These are phyloP conservation scores for Phaeosphaeriaceae sp. DNA, from an alignment of 2,329 filamentous ascomycete genomes.

Conservation along the genomic window DNA sequence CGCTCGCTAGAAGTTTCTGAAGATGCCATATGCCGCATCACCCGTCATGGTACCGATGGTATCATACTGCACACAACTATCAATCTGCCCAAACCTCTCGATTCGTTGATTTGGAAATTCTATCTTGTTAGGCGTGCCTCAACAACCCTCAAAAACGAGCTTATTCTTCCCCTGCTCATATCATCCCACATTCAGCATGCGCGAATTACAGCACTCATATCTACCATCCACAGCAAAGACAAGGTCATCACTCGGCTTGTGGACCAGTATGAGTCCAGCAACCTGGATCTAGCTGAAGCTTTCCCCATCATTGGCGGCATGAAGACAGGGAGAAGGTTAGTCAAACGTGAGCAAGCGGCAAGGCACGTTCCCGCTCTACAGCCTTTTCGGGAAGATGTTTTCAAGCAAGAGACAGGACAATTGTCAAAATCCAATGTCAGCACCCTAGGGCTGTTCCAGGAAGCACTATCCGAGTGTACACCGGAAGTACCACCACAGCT, in stretches of 20 bases:
- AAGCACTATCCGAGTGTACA: slow-evolving; percentile 37
- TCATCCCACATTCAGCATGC: slow-evolving; percentile 56
- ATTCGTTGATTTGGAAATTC: slow-evolving; percentile 70
- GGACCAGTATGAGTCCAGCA: slow-evolving; percentile 63
- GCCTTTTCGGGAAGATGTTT: slow-evolving; percentile 58
- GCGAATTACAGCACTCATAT: slow-evolving; percentile 57
- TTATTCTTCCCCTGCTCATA: slow-evolving; percentile 61
- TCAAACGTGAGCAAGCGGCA: slow-evolving; percentile 59
- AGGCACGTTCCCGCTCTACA: slow-evolving; percentile 62
- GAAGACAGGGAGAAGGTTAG: slow-evolving; percentile 52
- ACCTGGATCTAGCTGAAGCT: slow-evolving; percentile 61
- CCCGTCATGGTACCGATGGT: slow-evolving; percentile 39
- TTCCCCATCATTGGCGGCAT: slow-evolving; percentile 62
- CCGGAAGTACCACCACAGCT: slow-evolving; percentile 34
- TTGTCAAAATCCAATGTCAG: slow-evolving; percentile 31
- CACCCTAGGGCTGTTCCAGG: slow-evolving; percentile 42
- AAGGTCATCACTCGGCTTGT: slow-evolving; percentile 63
- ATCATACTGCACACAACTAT: slow-evolving; percentile 63
- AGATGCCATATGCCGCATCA: slow-evolving; percentile 44
- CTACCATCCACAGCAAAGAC: slow-evolving; percentile 63
- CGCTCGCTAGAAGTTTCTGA: slow-evolving; percentile 53
- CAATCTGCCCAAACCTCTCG: slow-evolving; percentile 66
- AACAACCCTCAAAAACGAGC: slow-evolving; percentile 53
- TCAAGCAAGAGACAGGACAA: slow-evolving; percentile 45
- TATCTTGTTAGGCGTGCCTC: slow-evolving; percentile 55